A percentile compares a stretch with the other conserved stretches of the same genome.
Conservation (phyloP, 2,329 filamentous ascomycete species). For the Sordariomycetes sp. region DNA sequence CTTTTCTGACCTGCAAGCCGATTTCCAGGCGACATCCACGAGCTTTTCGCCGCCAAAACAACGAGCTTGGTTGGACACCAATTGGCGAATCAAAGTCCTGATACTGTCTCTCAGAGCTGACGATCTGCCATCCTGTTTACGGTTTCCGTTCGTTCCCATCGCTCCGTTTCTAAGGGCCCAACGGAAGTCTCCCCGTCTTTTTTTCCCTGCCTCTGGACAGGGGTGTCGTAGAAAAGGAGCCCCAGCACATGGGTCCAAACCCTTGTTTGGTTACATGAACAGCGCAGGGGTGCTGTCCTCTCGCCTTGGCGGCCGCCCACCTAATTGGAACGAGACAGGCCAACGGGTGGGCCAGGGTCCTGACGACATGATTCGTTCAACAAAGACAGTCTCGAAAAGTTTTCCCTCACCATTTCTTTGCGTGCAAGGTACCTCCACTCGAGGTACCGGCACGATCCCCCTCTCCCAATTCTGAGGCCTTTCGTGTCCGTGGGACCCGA, state of each 20-base stretch:
- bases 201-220: background rate
- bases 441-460: background rate
- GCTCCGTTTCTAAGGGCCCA: too few species aligned
- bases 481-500: background rate
- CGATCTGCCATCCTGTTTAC: too few species aligned
- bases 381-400: background rate
- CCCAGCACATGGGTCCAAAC: background rate
- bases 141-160: background rate
- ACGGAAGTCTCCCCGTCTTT: too few species aligned
- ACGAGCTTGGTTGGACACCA: too few species aligned
- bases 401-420: background rate
- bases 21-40: too few species aligned
- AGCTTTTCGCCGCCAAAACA: too few species aligned
- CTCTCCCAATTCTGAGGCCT: background rate
- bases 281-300: background rate
- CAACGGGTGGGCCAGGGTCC: background rate
- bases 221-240: background rate
- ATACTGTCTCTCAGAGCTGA: too few species aligned
- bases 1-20: too few species aligned
- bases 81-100: too few species aligned
- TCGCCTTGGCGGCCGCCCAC: background rate
- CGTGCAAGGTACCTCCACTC: background rate
- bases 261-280: background rate
- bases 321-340: background rate
- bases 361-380: background rate